These are phyloP conservation scores for Aureobasidium leucospermi DNA, from an alignment of 2,329 filamentous ascomycete genomes.

Conservation along the genomic window DNA sequence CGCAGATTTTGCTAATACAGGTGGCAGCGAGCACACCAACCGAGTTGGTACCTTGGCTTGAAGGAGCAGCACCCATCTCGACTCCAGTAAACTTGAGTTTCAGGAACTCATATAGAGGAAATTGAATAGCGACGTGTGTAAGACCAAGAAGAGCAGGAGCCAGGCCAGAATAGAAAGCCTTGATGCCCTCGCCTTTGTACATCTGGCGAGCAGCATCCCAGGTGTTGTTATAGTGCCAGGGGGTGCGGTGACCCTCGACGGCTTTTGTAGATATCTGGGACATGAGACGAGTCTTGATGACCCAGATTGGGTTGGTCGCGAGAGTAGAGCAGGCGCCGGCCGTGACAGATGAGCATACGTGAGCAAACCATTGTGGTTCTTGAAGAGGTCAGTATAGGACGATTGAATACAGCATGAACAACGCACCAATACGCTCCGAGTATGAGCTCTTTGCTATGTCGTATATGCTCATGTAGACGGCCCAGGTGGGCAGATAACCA, in stretches of 20 bases:
- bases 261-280: constrained; percentile 66
- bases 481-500: constrained; percentile 95
- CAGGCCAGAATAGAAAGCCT: constrained; percentile 91
- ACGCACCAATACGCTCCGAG: constrained; percentile 51
- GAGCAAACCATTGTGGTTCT: constrained; percentile 72
- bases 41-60: constrained; percentile 50
- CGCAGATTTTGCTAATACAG: constrained; percentile 87
- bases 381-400: constrained; percentile 16
- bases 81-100: constrained; percentile 85
- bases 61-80: constrained; percentile 66
- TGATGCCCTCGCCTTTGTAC: constrained; percentile 82
- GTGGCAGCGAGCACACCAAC: constrained; percentile 79
- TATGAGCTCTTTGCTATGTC: constrained; percentile 76
- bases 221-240: constrained; percentile 87
- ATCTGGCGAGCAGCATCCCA: constrained; percentile 91
- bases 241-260: constrained; percentile 51
- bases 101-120: constrained; percentile 89
- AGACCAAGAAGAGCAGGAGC: constrained; percentile 86
- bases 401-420: too few relatives aligned
- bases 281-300: constrained; percentile 98
- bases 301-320: constrained; percentile 96
- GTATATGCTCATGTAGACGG: constrained; percentile 95
- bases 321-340: constrained; percentile 90
- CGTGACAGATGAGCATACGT: constrained; percentile 82
- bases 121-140: constrained; percentile 93